Evolutionary conservation across 345 rosid genomes (phyloP).

Genomic region (Citrus trifoliata): DNA sequence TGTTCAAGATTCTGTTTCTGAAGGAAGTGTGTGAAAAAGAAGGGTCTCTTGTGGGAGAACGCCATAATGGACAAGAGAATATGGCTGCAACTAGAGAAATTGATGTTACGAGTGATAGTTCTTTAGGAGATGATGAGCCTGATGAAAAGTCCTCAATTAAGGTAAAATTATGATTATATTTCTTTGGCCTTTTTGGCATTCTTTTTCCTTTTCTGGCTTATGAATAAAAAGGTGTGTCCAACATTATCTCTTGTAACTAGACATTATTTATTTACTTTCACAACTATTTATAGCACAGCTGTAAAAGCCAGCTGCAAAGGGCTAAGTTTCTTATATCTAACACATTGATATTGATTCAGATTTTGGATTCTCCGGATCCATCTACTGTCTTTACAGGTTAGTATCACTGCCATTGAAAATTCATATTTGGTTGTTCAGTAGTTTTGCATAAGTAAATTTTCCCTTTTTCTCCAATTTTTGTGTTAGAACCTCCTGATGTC

Average conservation of each 20-base stretch:
- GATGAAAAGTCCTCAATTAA: background rate
- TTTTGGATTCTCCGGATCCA: slow-evolving; percentile 22
- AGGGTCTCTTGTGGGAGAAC: slow-evolving; percentile 10
- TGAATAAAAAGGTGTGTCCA: background rate
- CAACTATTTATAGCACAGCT: background rate
- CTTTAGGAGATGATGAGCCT: slow-evolving; percentile 6
- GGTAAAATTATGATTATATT: slow-evolving; percentile 11
- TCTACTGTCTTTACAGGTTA: slow-evolving; percentile 41
- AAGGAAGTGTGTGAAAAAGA: slow-evolving; percentile 28
- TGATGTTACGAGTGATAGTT: background rate
- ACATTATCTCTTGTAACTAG: background rate
- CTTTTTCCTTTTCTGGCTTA: background rate
- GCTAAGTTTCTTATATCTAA: background rate
- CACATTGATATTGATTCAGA: slow-evolving; percentile 27
- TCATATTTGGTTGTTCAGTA: background rate
- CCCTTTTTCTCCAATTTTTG: no score
- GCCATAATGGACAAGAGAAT: slow-evolving; percentile 5
- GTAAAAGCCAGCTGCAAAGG: background rate
- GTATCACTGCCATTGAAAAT: slow-evolving; percentile 16
- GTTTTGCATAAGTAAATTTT: background rate
- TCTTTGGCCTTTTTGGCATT: background rate
- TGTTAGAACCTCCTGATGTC: slow-evolving; percentile 55
- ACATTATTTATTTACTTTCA: background rate
- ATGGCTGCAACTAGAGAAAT: slow-evolving; percentile 3
- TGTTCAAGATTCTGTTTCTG: slow-evolving; percentile 17